Evolutionary conservation across 225 moss, liverwort and hornwort species (phyloP).

Genomic region (Neckera pumila): DNA sequence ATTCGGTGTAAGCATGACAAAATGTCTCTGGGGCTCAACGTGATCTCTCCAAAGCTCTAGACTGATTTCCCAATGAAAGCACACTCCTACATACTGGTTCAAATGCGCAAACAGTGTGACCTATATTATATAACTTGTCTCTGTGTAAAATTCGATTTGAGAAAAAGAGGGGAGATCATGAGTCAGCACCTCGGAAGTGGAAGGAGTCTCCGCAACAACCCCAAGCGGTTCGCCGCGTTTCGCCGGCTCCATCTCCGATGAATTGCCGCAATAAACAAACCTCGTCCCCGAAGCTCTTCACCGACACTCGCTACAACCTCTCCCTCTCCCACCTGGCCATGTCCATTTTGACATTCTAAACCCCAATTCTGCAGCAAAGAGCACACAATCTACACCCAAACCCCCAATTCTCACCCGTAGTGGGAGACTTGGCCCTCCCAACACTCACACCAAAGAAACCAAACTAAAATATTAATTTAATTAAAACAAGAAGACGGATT

Average conservation of each 20-base stretch:
- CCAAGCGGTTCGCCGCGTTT: neutral
- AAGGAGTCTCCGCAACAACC: neutral
- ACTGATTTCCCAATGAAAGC: neutral
- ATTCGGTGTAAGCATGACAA: neutral
- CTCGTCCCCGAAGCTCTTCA: neutral
- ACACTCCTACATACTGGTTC: neutral
- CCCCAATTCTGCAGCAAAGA: neutral
- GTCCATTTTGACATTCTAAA: neutral
- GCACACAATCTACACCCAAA: neutral
- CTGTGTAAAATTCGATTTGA: neutral
- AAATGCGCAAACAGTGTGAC: neutral
- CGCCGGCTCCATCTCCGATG: neutral
- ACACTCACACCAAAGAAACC: neutral
- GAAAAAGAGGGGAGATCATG: neutral
- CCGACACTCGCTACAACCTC: neutral
- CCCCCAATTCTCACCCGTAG: neutral
- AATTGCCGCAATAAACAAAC: neutral
- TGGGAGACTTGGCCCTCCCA: neutral
- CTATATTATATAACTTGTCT: neutral
- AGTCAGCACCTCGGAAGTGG: neutral
- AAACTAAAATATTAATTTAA: neutral
- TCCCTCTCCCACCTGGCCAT: neutral
- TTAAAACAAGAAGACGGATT: neutral
- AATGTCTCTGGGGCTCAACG: neutral
- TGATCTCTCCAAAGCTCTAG: neutral